A percentile compares a stretch with the other conserved stretches of the same genome.
These are phyloP conservation scores for Smallanthus sonchifolius DNA, from an alignment of 129 eudicot species.

Conservation along the genomic window DNA sequence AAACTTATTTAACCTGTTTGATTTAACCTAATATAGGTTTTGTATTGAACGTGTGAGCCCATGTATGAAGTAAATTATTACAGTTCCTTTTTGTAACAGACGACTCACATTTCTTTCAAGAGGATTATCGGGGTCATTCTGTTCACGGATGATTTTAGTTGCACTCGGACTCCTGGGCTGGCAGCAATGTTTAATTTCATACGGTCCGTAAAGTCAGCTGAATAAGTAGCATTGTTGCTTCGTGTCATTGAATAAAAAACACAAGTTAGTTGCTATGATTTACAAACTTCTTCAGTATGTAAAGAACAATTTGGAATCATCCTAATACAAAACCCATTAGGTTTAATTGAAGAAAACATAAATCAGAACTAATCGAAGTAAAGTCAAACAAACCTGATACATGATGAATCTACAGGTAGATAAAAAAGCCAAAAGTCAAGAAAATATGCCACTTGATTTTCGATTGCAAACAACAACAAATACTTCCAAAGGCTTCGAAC, in stretches of 20 bases:
- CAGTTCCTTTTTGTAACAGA: not conserved
- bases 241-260: conserved; percentile 22
- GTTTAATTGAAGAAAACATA: too few relatives aligned
- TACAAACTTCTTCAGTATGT: conserved; percentile 1
- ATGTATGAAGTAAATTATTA: not conserved
- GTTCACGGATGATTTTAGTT: conserved; percentile 53
- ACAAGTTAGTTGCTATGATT: conserved; percentile 15
- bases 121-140: conserved; percentile 53
- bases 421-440: too few relatives aligned
- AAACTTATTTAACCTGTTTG: too few relatives aligned
- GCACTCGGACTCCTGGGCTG: conserved; percentile 64
- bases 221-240: conserved; percentile 47
- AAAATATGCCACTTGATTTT: too few relatives aligned
- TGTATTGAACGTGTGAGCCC: too few relatives aligned
- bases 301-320: not conserved
- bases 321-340: not conserved
- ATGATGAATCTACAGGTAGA: too few relatives aligned
- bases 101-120: conserved; percentile 54
- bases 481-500: too few relatives aligned
- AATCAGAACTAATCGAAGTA: too few relatives aligned
- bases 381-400: too few relatives aligned
- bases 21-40: too few relatives aligned
- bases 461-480: too few relatives aligned
- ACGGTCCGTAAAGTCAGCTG: conserved; percentile 56
- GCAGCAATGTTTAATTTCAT: conserved; percentile 54